phyloP scores from a whole-genome alignment of 805 yeast species.

The Candida ponderosae region DNA sequence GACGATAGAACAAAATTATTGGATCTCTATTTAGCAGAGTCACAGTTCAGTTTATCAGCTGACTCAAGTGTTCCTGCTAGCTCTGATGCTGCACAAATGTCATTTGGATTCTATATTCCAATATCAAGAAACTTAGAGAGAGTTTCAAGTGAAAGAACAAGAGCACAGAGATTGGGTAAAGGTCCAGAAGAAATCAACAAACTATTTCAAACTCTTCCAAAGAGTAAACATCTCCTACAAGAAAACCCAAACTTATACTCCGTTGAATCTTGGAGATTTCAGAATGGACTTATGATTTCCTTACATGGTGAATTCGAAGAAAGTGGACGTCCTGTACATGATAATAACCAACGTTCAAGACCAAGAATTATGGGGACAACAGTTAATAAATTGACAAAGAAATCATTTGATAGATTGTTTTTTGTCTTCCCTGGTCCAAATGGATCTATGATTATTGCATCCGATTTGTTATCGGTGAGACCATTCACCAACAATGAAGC shows the following conservation, averaged over 20 bases:
- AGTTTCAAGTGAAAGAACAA: conserved; percentile 44
- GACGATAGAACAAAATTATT: conserved; percentile 60
- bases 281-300: conserved; percentile 68
- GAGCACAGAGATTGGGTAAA: conserved; percentile 48
- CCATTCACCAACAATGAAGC: conserved; percentile 46
- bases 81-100: conserved; percentile 24
- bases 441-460: conserved; percentile 74
- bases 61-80: conserved; percentile 61
- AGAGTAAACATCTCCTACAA: conserved; percentile 62
- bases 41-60: conserved; percentile 76
- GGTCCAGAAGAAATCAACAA: conserved; percentile 65
- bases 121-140: conserved; percentile 71
- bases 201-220: conserved; percentile 65
- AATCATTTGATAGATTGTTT: conserved; percentile 83
- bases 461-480: conserved; percentile 71
- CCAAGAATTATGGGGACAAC: conserved; percentile 19
- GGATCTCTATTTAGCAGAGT: conserved; percentile 69
- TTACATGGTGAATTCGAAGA: conserved; percentile 86
- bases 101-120: conserved; percentile 63
- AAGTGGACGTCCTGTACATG: conserved; percentile 42
- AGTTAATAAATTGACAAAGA: conserved; percentile 37
- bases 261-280: conserved; percentile 68
- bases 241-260: conserved; percentile 60
- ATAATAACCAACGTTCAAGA: conserved; percentile 18
- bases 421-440: conserved; percentile 63